Base-by-base conservation (phyloP, 2,329 filamentous ascomycete genomes). In the Aspergillus ochraceoroseus region DNA sequence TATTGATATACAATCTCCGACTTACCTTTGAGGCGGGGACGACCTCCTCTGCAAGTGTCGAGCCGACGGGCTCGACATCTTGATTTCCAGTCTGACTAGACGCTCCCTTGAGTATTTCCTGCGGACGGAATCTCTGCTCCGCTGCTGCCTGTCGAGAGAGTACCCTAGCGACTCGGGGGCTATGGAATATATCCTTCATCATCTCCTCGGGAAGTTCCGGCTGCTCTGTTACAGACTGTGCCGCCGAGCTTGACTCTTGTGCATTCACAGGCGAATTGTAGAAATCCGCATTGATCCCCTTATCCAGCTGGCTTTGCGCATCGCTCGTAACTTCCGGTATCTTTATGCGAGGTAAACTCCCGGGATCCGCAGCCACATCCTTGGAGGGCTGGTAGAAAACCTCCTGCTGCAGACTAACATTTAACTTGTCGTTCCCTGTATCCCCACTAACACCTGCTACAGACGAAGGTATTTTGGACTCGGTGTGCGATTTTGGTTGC, bases 111-210 rank as follows among this genome's bases (percentile, higher is more conserved):
- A 25, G 30, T n/a, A 30, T 7, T 8, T 15, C 14, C 13, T 3
- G n/a, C 25, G 35, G 9, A 15, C 31, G 32, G 15, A 31, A 39
- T 8, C 26, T 40, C 7, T 28, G n/a, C 25, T 47, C 48, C 8
- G 48, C 40, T 7, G 45, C 47, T 23, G 46, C 60, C 46, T 72
- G 69, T 19, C 68, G 68, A 19, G 74, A 71, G 9, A 83, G 63
- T 59, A 77, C 68, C 44, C 65, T 71, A 18, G 77, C 74, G 13
- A 81, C 74, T 39, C 70, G 71, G 2, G 73, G 74, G 39, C 75
- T 83, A 41, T 76, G 75, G 54, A 84, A 84, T 0, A 83, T 61
- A 48, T 79, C 73, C 4, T 73, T 72, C 53, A 82, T 73, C 53
- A 81, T 67, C 32, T 74, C 78, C 38, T 79, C 74, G 3, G 77